phyloP scores from a whole-genome alignment of 495 filamentous ascomycete genomes.

The Thermothielavioides terrestris region DNA sequence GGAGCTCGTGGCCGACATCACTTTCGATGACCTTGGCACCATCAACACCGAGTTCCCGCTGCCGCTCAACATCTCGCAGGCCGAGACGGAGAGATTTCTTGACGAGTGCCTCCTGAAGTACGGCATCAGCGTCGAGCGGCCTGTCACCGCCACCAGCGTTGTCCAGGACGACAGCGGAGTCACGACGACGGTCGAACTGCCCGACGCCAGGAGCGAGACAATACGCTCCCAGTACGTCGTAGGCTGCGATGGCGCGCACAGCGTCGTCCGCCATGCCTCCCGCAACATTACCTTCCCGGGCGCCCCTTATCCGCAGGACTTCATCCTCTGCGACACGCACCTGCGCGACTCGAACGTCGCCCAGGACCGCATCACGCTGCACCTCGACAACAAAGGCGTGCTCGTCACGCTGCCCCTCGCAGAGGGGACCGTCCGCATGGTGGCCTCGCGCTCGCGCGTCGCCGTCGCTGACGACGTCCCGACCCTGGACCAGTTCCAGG shows the following conservation, averaged over 20 bases:
- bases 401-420: conserved; percentile 26
- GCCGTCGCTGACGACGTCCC: conserved; percentile 18
- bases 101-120: conserved; percentile 29
- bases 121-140: conserved; percentile 28
- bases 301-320: conserved; percentile 32
- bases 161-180: conserved; percentile 29
- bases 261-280: conserved; percentile 32
- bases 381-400: conserved; percentile 19
- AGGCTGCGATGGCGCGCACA: conserved; percentile 41
- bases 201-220: conserved; percentile 15
- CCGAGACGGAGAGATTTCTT: conserved; percentile 33
- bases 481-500: conserved; percentile 26
- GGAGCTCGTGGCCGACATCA: conserved; percentile 14
- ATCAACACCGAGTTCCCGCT: conserved; percentile 29
- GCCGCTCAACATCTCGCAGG: conserved; percentile 35
- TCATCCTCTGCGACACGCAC: conserved; percentile 38
- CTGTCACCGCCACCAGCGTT: conserved; percentile 26
- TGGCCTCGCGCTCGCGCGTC: conserved; percentile 13
- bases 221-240: conserved; percentile 35
- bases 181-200: conserved; percentile 18
- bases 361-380: conserved; percentile 19
- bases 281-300: conserved; percentile 36
- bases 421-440: conserved; percentile 23
- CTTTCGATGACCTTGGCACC: conserved; percentile 23
- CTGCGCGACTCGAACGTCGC: conserved; percentile 25